A percentile compares a stretch with the other conserved stretches of the same genome.
Conservation (phyloP, 2,329 filamentous ascomycete genomes). For the Thielaviopsis euricoi region DNA sequence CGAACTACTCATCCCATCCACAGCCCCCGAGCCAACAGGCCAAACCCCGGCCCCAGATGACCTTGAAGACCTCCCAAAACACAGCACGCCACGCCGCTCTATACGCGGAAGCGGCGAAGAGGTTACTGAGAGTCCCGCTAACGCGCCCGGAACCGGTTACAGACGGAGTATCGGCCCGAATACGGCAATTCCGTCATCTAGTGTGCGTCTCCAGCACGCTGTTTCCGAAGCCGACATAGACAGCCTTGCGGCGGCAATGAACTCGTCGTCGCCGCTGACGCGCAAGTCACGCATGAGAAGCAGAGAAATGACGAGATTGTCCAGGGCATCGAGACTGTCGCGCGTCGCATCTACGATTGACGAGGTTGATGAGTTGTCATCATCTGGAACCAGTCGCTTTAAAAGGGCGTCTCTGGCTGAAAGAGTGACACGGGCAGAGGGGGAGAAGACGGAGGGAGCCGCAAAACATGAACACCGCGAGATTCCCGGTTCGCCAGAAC, state of each 20-base stretch:
- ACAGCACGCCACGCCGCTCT: constrained; percentile 1
- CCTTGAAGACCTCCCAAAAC: constrained; percentile 2
- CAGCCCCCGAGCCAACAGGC: background rate
- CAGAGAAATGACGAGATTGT: background rate
- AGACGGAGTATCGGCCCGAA: constrained; percentile 25
- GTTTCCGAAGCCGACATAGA: constrained; percentile 19
- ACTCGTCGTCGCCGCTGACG: constrained; percentile 25
- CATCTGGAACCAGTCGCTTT: constrained; percentile 16
- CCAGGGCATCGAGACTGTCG: constrained; percentile 4
- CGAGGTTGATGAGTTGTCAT: constrained; percentile 21
- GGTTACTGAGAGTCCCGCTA: constrained; percentile 34
- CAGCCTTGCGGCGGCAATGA: constrained; percentile 15
- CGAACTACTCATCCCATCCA: background rate
- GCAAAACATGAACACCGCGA: too few relatives aligned
- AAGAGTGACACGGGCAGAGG: constrained; percentile 10
- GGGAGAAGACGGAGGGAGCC: constrained; percentile 5
- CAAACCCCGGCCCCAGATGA: background rate
- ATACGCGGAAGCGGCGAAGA: constrained; percentile 20
- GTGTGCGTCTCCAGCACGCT: constrained; percentile 26
- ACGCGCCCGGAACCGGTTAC: constrained; percentile 39
- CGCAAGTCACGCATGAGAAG: constrained; percentile 20
- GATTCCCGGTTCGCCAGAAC: background rate
- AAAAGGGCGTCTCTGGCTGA: background rate
- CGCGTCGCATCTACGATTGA: background rate
- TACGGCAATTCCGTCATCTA: constrained; percentile 23